phyloP scores from a whole-genome alignment of 441 rosid genomes.

The Biscutella laevigata region DNA sequence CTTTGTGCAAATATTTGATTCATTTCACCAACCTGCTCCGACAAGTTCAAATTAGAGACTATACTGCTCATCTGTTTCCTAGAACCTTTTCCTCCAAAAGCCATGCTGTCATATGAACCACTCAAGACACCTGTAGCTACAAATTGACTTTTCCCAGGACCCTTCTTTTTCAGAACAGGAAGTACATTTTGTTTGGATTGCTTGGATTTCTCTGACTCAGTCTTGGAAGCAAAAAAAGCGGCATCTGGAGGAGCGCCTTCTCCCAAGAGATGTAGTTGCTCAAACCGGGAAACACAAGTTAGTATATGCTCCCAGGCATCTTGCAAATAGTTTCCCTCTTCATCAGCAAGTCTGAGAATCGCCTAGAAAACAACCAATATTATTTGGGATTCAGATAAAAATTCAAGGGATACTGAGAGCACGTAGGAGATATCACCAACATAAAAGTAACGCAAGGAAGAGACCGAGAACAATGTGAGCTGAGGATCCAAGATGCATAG shows the following conservation, averaged over 20 bases:
- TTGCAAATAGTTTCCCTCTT: slow-evolving; percentile 97
- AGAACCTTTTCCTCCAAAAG: slow-evolving; percentile 61
- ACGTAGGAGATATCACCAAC: neutral
- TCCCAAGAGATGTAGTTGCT: slow-evolving; percentile 97
- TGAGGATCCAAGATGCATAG: slow-evolving; percentile 2
- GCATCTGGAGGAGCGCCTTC: slow-evolving; percentile 99
- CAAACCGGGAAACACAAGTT: slow-evolving; percentile 98
- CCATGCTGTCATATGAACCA: slow-evolving; percentile 95
- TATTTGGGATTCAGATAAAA: slow-evolving; percentile 21
- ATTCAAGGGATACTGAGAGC: neutral
- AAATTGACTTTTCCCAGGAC: slow-evolving; percentile 77
- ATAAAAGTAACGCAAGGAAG: neutral
- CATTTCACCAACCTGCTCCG: slow-evolving; percentile 99
- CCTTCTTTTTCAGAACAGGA: slow-evolving; percentile 91
- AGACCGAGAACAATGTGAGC: neutral
- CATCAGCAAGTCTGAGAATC: slow-evolving; percentile 86
- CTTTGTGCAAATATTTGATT: slow-evolving; percentile 85
- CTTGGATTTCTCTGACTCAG: slow-evolving; percentile 73
- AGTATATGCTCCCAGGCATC: slow-evolving; percentile 99
- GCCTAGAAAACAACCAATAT: slow-evolving; percentile 43
- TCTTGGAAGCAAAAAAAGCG: slow-evolving; percentile 76
- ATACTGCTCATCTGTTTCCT: slow-evolving; percentile 85
- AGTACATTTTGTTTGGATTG: slow-evolving; percentile 63
- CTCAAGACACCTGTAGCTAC: slow-evolving; percentile 82
- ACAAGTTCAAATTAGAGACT: slow-evolving; percentile 85